Base-by-base conservation (phyloP, 2,329 filamentous ascomycete genomes). In the Colletotrichum zoysiae region DNA sequence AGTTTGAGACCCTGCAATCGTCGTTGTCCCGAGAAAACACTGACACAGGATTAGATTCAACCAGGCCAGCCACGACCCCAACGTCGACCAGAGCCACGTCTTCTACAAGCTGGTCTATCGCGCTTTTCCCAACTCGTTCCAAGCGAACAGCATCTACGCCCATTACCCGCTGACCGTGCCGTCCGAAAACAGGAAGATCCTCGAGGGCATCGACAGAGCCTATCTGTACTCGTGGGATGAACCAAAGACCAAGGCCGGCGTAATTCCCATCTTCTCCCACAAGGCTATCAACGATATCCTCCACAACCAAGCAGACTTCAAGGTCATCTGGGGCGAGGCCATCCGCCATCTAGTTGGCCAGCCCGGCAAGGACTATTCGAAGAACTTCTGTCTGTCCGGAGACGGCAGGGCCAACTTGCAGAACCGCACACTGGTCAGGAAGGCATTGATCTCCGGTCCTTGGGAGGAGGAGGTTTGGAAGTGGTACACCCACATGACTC, bases 91-190 rank as follows among this genome's bases (percentile, higher is more conserved):
- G 74, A 90, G 90, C 26, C 89, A 87, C 75, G 87, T 92, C 5
- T 87, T 92, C 78, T 90, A 91, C 81, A 92, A 92, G 81, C 83
- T 92, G 67, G 86, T 91, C 75, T 82, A 89, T 38, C 86, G 87
- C 46, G 89, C 90, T 11, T 91, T 92, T 80, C 90, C 90, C 2
- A 84, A 88, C 73, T 86, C 89, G 76, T 91, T 91, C 82, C 85
- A 85, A 75, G 79, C 82, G 38, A 88, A 92, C 79, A 91, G 89
- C 55, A 86, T 92, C 70, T 91, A 91, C 76, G 90, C 88, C 8
- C 89, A 91, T 76, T 90, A 86, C 78, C 89, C 86, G 1, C 75
- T 82, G 40, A 77, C 79, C 26, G 73, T 76, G 1, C 79, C 79
- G 1, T 35, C 74, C 0, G 89, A 91, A 73, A 92, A 91, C 80